Conservation (phyloP, 176 grass and related monocot species). For the Triticum urartu region DNA sequence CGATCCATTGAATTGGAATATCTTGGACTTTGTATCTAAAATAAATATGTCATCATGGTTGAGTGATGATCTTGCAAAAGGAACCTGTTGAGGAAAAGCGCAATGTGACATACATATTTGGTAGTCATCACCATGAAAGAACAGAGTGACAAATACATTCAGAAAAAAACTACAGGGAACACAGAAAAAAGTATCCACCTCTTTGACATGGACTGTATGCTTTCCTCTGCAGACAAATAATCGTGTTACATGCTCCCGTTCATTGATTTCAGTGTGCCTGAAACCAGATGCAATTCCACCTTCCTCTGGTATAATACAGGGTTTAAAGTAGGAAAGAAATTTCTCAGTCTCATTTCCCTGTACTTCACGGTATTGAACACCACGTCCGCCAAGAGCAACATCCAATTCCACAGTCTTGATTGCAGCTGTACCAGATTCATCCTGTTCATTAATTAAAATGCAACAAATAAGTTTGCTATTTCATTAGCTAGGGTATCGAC, state of each 20-base stretch:
- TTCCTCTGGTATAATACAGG: conserved; percentile 95
- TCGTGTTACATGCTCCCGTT: conserved; percentile 61
- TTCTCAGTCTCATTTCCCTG: conserved; percentile 96
- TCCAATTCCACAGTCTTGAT: conserved; percentile 94
- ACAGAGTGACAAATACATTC: conserved; percentile 1
- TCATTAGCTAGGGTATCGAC: conserved; percentile 2
- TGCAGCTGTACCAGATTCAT: conserved; percentile 93
- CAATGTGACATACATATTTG: conserved; percentile 10
- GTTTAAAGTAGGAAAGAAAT: conserved; percentile 99
- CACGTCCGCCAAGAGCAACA: conserved; percentile 88
- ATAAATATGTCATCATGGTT: conserved; percentile 99
- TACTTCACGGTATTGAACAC: conserved; percentile 96
- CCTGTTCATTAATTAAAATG: conserved; percentile 56
- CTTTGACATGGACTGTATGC: conserved; percentile 97
- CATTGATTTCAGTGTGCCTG: conserved; percentile 74
- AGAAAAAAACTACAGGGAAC: background rate
- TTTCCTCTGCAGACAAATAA: conserved; percentile 98
- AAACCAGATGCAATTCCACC: conserved; percentile 86
- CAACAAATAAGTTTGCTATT: conserved; percentile 22
- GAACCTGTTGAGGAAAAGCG: conserved; percentile 54
- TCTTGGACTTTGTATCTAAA: conserved; percentile 91
- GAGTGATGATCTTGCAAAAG: conserved; percentile 90
- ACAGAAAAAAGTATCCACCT: conserved; percentile 47
- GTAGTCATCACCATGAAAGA: conserved; percentile 10
- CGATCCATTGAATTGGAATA: conserved; percentile 97